Base-by-base conservation (phyloP, 176 grass and related monocot species). In the Oryza nivara region DNA sequence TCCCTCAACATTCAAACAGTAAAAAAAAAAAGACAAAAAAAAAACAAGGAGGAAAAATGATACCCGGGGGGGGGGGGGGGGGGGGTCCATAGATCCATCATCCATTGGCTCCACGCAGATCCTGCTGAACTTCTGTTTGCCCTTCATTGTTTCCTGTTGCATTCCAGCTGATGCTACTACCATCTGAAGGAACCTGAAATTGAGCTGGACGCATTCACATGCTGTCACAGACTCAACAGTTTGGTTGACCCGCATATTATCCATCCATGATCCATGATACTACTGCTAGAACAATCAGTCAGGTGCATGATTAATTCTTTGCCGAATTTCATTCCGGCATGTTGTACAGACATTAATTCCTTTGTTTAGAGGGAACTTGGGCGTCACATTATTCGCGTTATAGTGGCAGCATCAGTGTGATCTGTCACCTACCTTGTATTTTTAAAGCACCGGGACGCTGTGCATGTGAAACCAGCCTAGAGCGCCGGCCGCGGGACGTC, bases 401-500 rank as follows among this genome's bases (percentile, higher is more conserved):
- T 4, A 47, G 3, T 9, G 71, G 44, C 12, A 76, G 30, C 46
- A 10, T 25, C 46, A 3, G 11, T 32, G 7, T n/a, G 35, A 73
- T 82, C 51, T 63, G 34, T 28, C 79, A 30, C 14, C 36, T 13
- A 30, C 4, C 38, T 70, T 52, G n/a, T 15, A 7, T 26, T 52
- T 70, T 61, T 20, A 45, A 72, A 82, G 80, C 51, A 30, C 14
- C 4, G 4, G 52, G n/a, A 41, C 52, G 22, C 13, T 25, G 17
- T 73, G 52, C 51, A 40, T 81, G 66, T 36, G 78, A 81, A 32
- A 51, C 46, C 45, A 51, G 16, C 23, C 45, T 51, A 74, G 23
- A 74, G 14, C 46, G 25, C 72, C 0, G 10, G 2, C n/a, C 20
- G 19, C 19, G 11, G 20, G 20, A 20, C 38, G 19, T 44, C 40